These are phyloP conservation scores for Suhomyces taliae DNA, from an alignment of 1,139 yeast genomes.

Conservation along the genomic window DNA sequence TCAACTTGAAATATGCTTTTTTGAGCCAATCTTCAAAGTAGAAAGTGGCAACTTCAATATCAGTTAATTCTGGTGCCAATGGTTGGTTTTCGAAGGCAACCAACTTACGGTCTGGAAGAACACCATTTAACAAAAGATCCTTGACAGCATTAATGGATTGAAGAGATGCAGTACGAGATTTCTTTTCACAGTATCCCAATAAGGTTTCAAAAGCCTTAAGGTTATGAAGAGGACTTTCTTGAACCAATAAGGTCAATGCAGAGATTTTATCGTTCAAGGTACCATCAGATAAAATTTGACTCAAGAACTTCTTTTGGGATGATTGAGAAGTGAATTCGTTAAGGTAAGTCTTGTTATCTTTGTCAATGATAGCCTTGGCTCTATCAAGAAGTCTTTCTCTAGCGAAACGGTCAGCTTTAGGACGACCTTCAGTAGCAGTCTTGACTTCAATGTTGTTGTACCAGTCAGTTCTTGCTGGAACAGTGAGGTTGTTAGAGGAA, in stretches of 20 bases:
- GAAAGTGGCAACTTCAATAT: constrained; percentile 62
- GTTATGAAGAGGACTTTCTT: constrained; percentile 94
- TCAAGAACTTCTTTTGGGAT: constrained; percentile 84
- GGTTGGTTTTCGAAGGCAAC: constrained; percentile 80
- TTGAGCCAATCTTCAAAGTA: constrained; percentile 91
- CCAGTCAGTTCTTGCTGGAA: constrained; percentile 78
- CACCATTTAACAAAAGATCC: constrained; percentile 79
- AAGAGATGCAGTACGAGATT: constrained; percentile 89
- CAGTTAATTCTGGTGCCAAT: constrained; percentile 48
- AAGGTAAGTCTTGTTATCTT: constrained; percentile 70
- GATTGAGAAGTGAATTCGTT: constrained; percentile 79
- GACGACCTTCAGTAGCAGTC: constrained; percentile 19
- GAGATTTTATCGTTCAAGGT: constrained; percentile 94
- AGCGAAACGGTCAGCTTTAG: constrained; percentile 46
- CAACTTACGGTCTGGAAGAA: constrained; percentile 84
- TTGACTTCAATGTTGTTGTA: constrained; percentile 39
- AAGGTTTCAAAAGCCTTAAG: constrained; percentile 79
- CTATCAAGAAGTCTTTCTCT: constrained; percentile 59
- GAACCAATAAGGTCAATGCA: constrained; percentile 86
- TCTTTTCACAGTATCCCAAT: constrained; percentile 78
- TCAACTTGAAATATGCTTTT: constrained; percentile 65
- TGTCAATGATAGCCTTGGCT: constrained; percentile 65
- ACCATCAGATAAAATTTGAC: constrained; percentile 89
- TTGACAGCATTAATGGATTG: constrained; percentile 88
- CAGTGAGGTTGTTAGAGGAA: constrained; percentile 52